A percentile compares a stretch with the other conserved stretches of the same genome.
Conservation (phyloP, 345 rosid species). For the Eucalyptus polybractea region DNA sequence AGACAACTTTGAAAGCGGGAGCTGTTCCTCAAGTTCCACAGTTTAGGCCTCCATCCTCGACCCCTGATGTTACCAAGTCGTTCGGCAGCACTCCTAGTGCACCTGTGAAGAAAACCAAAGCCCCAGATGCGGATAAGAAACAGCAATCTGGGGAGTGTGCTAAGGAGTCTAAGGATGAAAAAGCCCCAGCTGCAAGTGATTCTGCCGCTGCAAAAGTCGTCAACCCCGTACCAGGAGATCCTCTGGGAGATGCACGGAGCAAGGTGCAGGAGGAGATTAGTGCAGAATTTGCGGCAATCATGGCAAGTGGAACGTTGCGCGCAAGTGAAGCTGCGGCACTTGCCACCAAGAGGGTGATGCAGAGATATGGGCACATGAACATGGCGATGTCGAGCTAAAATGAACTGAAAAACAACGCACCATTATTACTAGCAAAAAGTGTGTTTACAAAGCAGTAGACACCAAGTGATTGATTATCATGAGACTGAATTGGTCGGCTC, state of each 20-base stretch:
- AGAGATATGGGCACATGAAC: constrained; percentile 55
- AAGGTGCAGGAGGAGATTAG: constrained; percentile 85
- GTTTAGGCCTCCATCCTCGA: constrained; percentile 34
- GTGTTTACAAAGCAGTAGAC: background rate
- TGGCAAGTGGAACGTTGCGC: constrained; percentile 73
- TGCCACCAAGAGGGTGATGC: constrained; percentile 83
- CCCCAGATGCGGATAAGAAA: background rate
- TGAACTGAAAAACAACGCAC: background rate
- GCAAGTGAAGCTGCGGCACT: constrained; percentile 94
- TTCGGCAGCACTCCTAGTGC: constrained; percentile 1
- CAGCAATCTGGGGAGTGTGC: background rate
- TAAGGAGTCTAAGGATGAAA: background rate
- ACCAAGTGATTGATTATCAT: background rate
- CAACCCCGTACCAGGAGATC: constrained; percentile 19
- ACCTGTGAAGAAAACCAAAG: background rate
- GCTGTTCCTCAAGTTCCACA: constrained; percentile 91
- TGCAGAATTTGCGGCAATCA: constrained; percentile 60
- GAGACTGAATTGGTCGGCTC: background rate
- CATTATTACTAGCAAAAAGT: background rate
- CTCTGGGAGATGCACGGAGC: constrained; percentile 60
- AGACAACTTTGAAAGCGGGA: constrained; percentile 64
- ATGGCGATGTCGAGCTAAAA: constrained; percentile 19
- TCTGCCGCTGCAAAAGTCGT: constrained; percentile 4
- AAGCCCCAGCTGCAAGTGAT: background rate
- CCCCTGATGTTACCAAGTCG: background rate